Percentiles rank a stretch among this genome's conserved stretches.
Evolutionary conservation across 2,329 filamentous ascomycete genomes (phyloP).

Genomic region (Ophiostoma himal-ulmi): DNA sequence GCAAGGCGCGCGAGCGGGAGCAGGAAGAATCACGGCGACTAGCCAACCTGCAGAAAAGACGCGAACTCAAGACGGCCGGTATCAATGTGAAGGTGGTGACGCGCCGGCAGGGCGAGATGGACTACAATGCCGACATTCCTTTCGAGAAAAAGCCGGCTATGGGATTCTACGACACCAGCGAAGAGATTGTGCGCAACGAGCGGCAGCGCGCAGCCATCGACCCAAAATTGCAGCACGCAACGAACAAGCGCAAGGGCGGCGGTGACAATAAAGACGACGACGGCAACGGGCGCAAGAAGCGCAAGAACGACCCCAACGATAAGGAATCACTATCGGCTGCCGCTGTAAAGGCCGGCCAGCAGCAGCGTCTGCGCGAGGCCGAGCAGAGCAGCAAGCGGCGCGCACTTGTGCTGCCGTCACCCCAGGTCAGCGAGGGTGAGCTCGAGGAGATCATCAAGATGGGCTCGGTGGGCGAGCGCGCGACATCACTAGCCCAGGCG

Average conservation of each 20-base stretch:
- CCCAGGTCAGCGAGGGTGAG: conserved; percentile 88
- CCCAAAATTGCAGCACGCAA: conserved; percentile 74
- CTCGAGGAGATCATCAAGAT: conserved; percentile 98
- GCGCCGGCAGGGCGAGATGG: conserved; percentile 93
- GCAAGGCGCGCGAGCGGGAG: conserved; percentile 92
- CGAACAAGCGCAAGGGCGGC: conserved; percentile 88
- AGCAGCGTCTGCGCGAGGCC: conserved; percentile 90
- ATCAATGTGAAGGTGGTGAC: conserved; percentile 96
- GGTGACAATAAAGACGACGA: conserved; percentile 67
- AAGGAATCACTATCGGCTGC: conserved; percentile 71
- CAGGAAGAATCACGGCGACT: conserved; percentile 89
- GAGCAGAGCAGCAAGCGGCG: conserved; percentile 94
- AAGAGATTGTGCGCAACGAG: conserved; percentile 78
- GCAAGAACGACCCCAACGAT: conserved; percentile 83
- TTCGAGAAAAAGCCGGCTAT: conserved; percentile 87
- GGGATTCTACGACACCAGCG: conserved; percentile 88
- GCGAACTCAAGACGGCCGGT: conserved; percentile 93
- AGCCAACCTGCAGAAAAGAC: conserved; percentile 85
- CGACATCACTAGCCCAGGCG: conserved; percentile 65
- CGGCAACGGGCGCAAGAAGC: conserved; percentile 51
- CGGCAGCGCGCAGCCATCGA: conserved; percentile 79
- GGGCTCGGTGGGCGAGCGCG: conserved; percentile 87
- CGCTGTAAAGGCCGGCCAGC: conserved; percentile 85
- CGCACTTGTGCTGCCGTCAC: conserved; percentile 73
- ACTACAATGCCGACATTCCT: conserved; percentile 98